Evolutionary conservation across 768 basidiomycete species (phyloP), one percentile per base, ranked within the genome.

Genomic region (Agaricus blazei): DNA sequence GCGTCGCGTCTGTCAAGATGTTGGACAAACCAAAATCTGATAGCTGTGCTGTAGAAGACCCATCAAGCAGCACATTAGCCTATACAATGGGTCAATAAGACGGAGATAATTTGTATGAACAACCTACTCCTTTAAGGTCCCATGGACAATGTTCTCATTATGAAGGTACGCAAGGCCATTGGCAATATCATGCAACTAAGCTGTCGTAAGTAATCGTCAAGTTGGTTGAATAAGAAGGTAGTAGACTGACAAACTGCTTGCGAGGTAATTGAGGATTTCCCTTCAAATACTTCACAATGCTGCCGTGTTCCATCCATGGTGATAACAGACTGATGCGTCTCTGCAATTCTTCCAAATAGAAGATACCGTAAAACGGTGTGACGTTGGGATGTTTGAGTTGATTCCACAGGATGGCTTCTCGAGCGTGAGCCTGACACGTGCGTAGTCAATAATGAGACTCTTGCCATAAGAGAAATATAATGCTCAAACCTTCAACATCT

Each of bases 401-500:
- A 12, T 37, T 36, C 52, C 52, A 54, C 19, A 40, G 29, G 12
- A 58, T 58, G 8, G 47, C 52, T 36, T 58, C 57, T 26, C 42
- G 49, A 11, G 47, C 27, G n/a, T 28, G 50, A 3, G 37, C 9
- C 52, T 53, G 27, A 36, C 8, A 31, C 4, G 31, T 5, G 31
- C 46, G 9, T 24, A n/a, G 14, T 19, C 19, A 65, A 28, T 23
- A 62, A 34, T 6, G 52, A 47, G 24, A 52, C 43, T 19, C 34
- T 27, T 44, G 40, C 59, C 59, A 7, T 62, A 63, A 1, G 19
- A 19, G 11, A 7, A 52, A 14, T 3, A 15, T n/a, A 4, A 27
- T 6, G 4, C 31, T 31, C n/a, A 27, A 41, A 68, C 69, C 65
- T 65, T 67, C 15, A 65, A 31, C 27, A 62, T 14, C 54, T 49